Conservation (phyloP, 2,329 filamentous ascomycete genomes). For the Ophiostoma sp. region DNA sequence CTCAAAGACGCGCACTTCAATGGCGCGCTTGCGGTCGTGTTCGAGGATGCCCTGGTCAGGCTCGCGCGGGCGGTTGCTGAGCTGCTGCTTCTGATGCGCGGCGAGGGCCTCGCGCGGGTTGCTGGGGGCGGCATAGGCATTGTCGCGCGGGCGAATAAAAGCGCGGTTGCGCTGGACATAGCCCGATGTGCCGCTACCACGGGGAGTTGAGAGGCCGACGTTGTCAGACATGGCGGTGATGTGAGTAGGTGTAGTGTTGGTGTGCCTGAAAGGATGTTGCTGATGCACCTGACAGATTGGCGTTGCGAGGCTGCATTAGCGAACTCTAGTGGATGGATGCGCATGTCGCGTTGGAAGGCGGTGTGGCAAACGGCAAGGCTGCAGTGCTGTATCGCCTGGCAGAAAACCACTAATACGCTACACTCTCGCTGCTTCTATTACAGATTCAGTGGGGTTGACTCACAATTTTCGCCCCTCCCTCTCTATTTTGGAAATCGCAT, state of each 20-base stretch:
- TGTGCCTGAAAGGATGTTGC: not conserved
- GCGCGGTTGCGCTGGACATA: constrained; percentile 97
- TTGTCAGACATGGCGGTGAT: constrained; percentile 77
- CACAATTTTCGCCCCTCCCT: constrained; percentile 24
- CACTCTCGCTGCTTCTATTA: constrained; percentile 7
- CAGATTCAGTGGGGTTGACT: constrained; percentile 19
- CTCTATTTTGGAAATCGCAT: not conserved
- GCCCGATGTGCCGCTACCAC: constrained; percentile 91
- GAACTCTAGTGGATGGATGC: not conserved
- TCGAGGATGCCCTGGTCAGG: constrained; percentile 91
- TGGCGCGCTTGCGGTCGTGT: constrained; percentile 83
- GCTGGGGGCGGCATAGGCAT: constrained; percentile 69
- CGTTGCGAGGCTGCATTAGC: not conserved
- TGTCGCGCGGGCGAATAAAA: constrained; percentile 78
- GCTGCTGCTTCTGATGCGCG: constrained; percentile 61
- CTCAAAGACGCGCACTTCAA: constrained; percentile 92
- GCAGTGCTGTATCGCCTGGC: constrained; percentile 20
- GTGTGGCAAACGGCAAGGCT: constrained; percentile 21
- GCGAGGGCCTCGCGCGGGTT: constrained; percentile 68
- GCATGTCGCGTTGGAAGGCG: constrained; percentile 17
- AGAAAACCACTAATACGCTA: not conserved
- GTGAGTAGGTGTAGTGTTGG: not conserved
- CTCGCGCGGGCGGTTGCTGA: constrained; percentile 70
- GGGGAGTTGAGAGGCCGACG: constrained; percentile 89
- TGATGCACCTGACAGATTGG: not conserved